Evolutionary conservation across 2,329 filamentous ascomycete genomes (phyloP).

Genomic region (Paradendryphiella salina): DNA sequence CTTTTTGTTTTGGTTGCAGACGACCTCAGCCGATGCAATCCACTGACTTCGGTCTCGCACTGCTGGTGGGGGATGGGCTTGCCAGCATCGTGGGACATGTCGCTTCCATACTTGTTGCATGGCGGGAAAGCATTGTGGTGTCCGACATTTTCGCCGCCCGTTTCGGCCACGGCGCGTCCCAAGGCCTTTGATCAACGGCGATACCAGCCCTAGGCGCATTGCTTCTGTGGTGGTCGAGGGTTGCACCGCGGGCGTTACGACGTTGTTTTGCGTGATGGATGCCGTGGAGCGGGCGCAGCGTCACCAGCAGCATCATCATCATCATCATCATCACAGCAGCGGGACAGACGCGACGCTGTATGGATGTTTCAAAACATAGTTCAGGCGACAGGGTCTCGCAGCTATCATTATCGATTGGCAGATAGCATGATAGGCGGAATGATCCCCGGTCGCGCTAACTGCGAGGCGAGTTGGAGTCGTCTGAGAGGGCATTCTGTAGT

Average conservation of each 20-base stretch:
- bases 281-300: conserved; percentile 3
- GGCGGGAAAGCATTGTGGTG: conserved; percentile 10
- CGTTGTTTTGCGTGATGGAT: conserved; percentile 31
- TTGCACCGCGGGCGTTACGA: conserved; percentile 40
- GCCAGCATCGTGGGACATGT: conserved; percentile 15
- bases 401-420: conserved; percentile 48
- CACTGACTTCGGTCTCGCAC: conserved; percentile 12
- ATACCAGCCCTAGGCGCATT: conserved; percentile 20
- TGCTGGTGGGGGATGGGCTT: conserved; percentile 7
- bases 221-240: conserved; percentile 25
- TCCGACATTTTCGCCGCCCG: conserved; percentile 19
- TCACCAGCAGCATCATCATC: conserved; percentile 11
- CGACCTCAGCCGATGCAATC: conserved; percentile 17
- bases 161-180: conserved; percentile 28
- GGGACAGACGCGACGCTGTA: conserved; percentile 25
- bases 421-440: conserved; percentile 39
- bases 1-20: conserved; percentile 17
- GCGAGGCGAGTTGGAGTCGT: conserved; percentile 17
- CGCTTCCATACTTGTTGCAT: conserved; percentile 21
- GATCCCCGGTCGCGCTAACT: conserved; percentile 28
- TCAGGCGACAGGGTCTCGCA: conserved; percentile 35
- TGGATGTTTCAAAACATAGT: conserved; percentile 45
- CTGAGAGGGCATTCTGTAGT: conserved; percentile 10
- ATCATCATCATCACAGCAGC: conserved; percentile 30
- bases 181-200: conserved; percentile 13